A percentile compares a stretch with the other conserved stretches of the same genome.
Conservation (phyloP, 2,329 filamentous ascomycete genomes). For the Zymoseptoria pseudotritici region DNA sequence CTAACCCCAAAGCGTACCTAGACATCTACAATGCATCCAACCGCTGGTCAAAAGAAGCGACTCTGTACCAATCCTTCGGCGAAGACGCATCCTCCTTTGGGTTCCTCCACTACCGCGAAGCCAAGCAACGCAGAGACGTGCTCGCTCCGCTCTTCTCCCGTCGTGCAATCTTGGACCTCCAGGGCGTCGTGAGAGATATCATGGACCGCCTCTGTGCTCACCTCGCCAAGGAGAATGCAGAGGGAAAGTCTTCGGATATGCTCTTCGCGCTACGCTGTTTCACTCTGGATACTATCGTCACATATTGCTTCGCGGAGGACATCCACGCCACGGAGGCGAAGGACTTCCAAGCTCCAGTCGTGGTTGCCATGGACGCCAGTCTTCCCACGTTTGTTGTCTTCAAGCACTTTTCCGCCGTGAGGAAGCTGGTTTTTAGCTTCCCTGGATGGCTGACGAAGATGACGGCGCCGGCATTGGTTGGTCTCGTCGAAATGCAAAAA, state of each 20-base stretch:
- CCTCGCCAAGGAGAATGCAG: constrained; percentile 2
- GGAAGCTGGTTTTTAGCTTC: constrained; percentile 32
- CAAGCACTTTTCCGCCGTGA: constrained; percentile 34
- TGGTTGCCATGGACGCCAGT: constrained; percentile 36
- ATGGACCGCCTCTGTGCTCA: constrained; percentile 12
- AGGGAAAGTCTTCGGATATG: constrained; percentile 20
- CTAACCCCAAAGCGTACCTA: constrained; percentile 35
- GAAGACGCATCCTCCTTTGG: constrained; percentile 39
- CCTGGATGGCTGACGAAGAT: constrained; percentile 32
- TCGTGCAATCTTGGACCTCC: constrained; percentile 30
- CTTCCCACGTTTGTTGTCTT: constrained; percentile 32
- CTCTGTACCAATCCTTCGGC: constrained; percentile 35
- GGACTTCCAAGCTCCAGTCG: constrained; percentile 36
- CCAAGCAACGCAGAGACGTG: constrained; percentile 37
- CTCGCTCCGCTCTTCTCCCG: constrained; percentile 37
- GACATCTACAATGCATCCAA: constrained; percentile 38
- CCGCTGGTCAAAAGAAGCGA: constrained; percentile 37
- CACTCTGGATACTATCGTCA: constrained; percentile 34
- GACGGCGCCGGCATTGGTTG: constrained; percentile 31
- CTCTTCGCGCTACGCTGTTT: constrained; percentile 31
- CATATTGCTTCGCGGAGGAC: constrained; percentile 37
- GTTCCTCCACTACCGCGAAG: constrained; percentile 33
- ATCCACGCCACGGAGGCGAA: constrained; percentile 34
- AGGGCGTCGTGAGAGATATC: constrained; percentile 33
- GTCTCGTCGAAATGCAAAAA: constrained; percentile 34